phyloP scores from a whole-genome alignment of 352 stramenopile genomes.

The Phytophthora hibernalis region DNA sequence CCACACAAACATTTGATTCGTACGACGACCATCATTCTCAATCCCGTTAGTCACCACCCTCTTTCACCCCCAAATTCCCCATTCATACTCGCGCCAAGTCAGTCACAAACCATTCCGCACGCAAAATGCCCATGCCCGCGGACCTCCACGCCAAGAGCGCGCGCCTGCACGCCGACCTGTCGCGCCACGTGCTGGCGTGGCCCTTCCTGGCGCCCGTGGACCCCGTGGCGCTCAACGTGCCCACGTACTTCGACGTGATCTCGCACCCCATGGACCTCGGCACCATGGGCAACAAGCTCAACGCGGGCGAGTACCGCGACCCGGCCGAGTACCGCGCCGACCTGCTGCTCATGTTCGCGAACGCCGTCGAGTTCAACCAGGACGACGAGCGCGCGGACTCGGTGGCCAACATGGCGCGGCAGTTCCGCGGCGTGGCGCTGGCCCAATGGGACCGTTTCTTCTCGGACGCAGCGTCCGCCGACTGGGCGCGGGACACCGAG shows the following conservation, averaged over 20 bases:
- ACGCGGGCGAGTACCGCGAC: slow-evolving; percentile 52
- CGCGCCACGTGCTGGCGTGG: slow-evolving; percentile 69
- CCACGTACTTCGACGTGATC: slow-evolving; percentile 96
- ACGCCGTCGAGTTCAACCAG: slow-evolving; percentile 89
- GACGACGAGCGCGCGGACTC: slow-evolving; percentile 78
- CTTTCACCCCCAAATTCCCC: background rate
- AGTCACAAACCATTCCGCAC: too few relatives aligned
- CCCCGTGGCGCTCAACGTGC: slow-evolving; percentile 91
- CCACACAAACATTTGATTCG: too few relatives aligned
- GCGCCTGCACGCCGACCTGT: slow-evolving; percentile 71
- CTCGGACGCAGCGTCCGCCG: slow-evolving; percentile 65
- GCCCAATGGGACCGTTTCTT: slow-evolving; percentile 64
- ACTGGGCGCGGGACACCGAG: slow-evolving; percentile 68
- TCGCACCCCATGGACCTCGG: slow-evolving; percentile 97
- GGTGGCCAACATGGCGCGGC: slow-evolving; percentile 77
- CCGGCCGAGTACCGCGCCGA: slow-evolving; percentile 69
- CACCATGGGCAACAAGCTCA: slow-evolving; percentile 92
- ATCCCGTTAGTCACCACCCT: background rate
- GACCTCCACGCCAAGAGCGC: slow-evolving; percentile 57
- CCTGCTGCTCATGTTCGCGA: slow-evolving; percentile 87
- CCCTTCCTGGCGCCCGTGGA: slow-evolving; percentile 96
- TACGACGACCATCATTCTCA: too few relatives aligned
- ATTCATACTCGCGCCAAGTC: background rate
- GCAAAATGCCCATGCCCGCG: slow-evolving; percentile 45
- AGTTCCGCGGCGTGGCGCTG: slow-evolving; percentile 58